Evolutionary conservation across 2,329 filamentous ascomycete genomes (phyloP).

Genomic region (Penicillium brasilianum): DNA sequence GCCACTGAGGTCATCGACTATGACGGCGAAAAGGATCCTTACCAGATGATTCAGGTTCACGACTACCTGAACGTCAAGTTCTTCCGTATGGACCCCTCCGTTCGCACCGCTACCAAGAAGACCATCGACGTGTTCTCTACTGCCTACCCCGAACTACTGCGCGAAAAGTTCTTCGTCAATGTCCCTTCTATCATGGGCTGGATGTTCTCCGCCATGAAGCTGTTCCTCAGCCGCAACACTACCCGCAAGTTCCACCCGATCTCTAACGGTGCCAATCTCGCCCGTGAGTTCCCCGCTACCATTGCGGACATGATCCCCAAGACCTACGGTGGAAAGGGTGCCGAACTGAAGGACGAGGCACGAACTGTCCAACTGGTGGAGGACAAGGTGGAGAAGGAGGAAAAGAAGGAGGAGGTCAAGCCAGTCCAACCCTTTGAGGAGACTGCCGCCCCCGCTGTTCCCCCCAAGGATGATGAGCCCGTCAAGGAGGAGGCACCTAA

Average conservation of each 20-base stretch:
- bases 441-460: conserved; percentile 12
- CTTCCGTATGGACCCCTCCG: conserved; percentile 75
- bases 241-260: conserved; percentile 81
- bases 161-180: conserved; percentile 95
- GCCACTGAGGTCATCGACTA: conserved; percentile 72
- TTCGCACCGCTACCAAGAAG: conserved; percentile 77
- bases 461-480: conserved; percentile 20
- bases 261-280: conserved; percentile 72
- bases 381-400: conserved; percentile 22
- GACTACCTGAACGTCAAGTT: conserved; percentile 91
- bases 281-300: conserved; percentile 58
- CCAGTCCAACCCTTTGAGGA: conserved; percentile 16
- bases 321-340: conserved; percentile 77
- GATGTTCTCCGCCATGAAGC: conserved; percentile 75
- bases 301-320: conserved; percentile 71
- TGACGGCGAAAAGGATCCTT: conserved; percentile 68
- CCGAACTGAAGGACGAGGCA: conserved; percentile 51
- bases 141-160: conserved; percentile 87
- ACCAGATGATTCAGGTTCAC: conserved; percentile 91
- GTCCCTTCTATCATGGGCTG: conserved; percentile 91
- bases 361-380: conserved; percentile 41
- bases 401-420: conserved; percentile 17
- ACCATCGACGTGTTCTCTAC: conserved; percentile 80
- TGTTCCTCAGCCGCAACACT: conserved; percentile 74
- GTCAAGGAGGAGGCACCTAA: conserved; percentile 20